A percentile compares a stretch with the other conserved stretches of the same genome.
These are phyloP conservation scores for Chrysoporthe cubensis DNA, from an alignment of 2,329 filamentous ascomycete genomes.

Conservation along the genomic window DNA sequence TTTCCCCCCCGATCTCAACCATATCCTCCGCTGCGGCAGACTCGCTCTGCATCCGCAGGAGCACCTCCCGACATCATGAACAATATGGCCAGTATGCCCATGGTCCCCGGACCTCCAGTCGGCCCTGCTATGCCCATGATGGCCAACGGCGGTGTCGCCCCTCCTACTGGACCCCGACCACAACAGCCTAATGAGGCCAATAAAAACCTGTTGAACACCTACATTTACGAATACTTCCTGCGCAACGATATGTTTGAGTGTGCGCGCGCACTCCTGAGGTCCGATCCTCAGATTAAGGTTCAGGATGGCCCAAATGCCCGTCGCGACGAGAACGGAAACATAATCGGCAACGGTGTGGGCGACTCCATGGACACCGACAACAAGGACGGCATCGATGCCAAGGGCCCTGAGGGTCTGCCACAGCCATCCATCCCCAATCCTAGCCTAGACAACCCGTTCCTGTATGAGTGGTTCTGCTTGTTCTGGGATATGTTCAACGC, in stretches of 20 bases:
- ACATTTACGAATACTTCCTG: conserved; percentile 91
- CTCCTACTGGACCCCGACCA: conserved; percentile 40
- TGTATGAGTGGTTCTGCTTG: conserved; percentile 97
- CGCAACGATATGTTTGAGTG: conserved; percentile 83
- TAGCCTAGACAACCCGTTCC: conserved; percentile 74
- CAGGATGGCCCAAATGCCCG: conserved; percentile 73
- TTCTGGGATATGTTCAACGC: conserved; percentile 97
- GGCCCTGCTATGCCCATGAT: conserved; percentile 69
- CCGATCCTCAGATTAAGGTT: conserved; percentile 68
- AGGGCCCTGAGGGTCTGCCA: conserved; percentile 80
- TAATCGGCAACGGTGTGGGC: conserved; percentile 68
- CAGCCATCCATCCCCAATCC: conserved; percentile 69
- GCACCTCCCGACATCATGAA: conserved; percentile 52
- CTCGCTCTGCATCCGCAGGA: conserved; percentile 42
- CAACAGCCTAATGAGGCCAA: conserved; percentile 51
- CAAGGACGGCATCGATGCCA: conserved; percentile 75
- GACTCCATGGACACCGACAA: conserved; percentile 82
- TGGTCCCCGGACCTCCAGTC: conserved; percentile 66
- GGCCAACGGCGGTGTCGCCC: conserved; percentile 56
- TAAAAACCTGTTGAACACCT: conserved; percentile 73
- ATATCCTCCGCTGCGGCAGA: conserved; percentile 37
- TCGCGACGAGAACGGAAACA: conserved; percentile 69
- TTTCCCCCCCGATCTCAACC: conserved; percentile 19
- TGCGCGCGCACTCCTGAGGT: conserved; percentile 73
- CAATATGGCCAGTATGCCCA: conserved; percentile 72